phyloP scores from a whole-genome alignment of 345 rosid species.

The Acer campestre region DNA sequence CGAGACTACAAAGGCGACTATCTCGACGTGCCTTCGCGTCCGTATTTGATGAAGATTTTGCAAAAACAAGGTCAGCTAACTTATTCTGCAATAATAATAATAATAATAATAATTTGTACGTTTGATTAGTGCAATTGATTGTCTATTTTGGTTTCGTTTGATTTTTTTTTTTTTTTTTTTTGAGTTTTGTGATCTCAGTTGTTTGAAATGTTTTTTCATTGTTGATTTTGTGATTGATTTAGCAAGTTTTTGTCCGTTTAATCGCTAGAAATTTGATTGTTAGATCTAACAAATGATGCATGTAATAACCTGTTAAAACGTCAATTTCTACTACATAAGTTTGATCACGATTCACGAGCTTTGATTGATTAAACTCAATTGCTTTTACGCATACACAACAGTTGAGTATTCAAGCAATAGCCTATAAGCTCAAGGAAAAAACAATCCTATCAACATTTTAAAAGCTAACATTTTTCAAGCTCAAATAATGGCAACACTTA shows the following conservation, averaged over 20 bases:
- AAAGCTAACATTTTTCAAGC: no score
- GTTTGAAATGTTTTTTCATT: background rate
- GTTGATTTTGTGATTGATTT: background rate
- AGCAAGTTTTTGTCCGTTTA: no score
- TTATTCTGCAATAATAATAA: background rate
- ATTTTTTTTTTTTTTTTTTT: background rate
- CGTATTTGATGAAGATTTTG: conserved; percentile 69
- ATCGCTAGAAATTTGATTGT: background rate
- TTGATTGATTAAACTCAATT: background rate
- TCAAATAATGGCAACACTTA: no score
- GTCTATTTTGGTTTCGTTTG: background rate
- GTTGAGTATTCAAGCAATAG: no score
- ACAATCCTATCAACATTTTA: no score
- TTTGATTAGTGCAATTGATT: background rate
- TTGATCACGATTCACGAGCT: background rate
- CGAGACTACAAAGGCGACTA: conserved; percentile 85
- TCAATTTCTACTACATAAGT: background rate
- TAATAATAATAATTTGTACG: background rate
- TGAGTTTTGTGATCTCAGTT: background rate
- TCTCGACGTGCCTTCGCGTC: conserved; percentile 71
- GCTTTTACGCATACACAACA: no score
- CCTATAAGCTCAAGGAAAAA: no score
- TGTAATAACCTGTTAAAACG: background rate
- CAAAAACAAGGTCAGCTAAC: conserved; percentile 71
- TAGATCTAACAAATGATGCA: background rate